Base-by-base conservation (phyloP, 768 basidiomycete genomes). In the Chalciporus sphaerocephalus region DNA sequence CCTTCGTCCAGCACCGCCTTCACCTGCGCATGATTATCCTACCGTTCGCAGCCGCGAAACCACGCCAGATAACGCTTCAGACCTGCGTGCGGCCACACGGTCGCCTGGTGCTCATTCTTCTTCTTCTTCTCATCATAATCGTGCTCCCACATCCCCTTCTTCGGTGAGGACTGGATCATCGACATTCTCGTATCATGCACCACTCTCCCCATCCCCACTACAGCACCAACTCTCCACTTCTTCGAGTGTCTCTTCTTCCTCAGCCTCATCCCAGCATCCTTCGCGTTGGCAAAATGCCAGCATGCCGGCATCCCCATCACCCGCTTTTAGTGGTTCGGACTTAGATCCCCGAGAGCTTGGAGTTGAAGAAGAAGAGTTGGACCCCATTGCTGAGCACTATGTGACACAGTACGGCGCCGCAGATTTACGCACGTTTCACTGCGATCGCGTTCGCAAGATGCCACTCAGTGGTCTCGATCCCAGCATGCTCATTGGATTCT, bases 391-490 rank as follows among this genome's bases (percentile, higher is more conserved):
- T 49, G 68, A 77, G 41, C 83, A 87, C 56, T 90, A 85, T 48
- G 78, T 77, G 17, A 75, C 73, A 0, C 85, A 92, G 9, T 99
- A 97, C 63, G 69, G 77, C 2, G 66, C 77, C 3, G 51, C 73
- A 5, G 90, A 94, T 59, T 69, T 97, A 25, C 79, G 79, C 57
- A 95, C 90, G 11, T 99, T 93, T 72, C 96, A 98, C 66, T 93
- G 92, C 62, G 96, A 99, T n/a, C 81, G 86, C 15, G 86, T 98
- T 30, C 76, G 92, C 60, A 97, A 95, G 79, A 95, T 98, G 89
- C 86, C 86, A 0, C 67, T 98, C 27, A 80, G 81, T 32, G 87
- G 86, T 22, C 70, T 99, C 44, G 96, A 98, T 64, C 96, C 95
- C 18, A 96, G 92, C 56, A 97, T 99, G 96, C 71, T 99, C 6